Evolutionary conservation across 2,329 filamentous ascomycete genomes (phyloP).

Genomic region (Beauveria asiatica): DNA sequence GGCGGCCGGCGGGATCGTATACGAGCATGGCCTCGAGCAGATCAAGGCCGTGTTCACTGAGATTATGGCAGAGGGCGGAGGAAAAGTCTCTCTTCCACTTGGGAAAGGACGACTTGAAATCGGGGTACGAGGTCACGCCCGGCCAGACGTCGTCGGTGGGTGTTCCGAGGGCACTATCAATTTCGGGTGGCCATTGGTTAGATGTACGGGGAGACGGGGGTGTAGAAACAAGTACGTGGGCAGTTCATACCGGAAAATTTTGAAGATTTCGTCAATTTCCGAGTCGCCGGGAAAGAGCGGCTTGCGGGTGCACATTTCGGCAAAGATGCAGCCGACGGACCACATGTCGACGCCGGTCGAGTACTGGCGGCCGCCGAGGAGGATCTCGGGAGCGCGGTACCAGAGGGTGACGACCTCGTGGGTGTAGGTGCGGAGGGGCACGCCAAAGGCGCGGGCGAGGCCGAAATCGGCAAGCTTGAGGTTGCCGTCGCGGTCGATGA

Average conservation of each 20-base stretch:
- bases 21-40: conserved; percentile 64
- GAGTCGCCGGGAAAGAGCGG: conserved; percentile 88
- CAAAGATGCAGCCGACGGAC: conserved; percentile 90
- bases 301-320: conserved; percentile 92
- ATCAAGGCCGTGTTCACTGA: conserved; percentile 65
- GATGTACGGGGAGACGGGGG: neutral
- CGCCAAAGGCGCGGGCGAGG: conserved; percentile 81
- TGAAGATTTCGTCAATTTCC: conserved; percentile 41
- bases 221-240: neutral
- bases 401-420: conserved; percentile 93
- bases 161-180: conserved; percentile 63
- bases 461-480: conserved; percentile 88
- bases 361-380: conserved; percentile 84
- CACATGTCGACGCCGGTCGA: conserved; percentile 95
- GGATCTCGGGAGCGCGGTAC: conserved; percentile 86
- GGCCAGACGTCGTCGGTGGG: conserved; percentile 78
- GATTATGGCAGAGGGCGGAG: conserved; percentile 56
- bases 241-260: conserved; percentile 57
- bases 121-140: conserved; percentile 87
- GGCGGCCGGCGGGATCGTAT: conserved; percentile 78
- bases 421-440: conserved; percentile 83
- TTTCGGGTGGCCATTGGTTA: neutral
- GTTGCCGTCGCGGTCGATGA: conserved; percentile 81
- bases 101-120: conserved; percentile 87
- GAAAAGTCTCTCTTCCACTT: conserved; percentile 74